Conservation (phyloP, 208 protist species). For the Angomonas ambiguus region DNA sequence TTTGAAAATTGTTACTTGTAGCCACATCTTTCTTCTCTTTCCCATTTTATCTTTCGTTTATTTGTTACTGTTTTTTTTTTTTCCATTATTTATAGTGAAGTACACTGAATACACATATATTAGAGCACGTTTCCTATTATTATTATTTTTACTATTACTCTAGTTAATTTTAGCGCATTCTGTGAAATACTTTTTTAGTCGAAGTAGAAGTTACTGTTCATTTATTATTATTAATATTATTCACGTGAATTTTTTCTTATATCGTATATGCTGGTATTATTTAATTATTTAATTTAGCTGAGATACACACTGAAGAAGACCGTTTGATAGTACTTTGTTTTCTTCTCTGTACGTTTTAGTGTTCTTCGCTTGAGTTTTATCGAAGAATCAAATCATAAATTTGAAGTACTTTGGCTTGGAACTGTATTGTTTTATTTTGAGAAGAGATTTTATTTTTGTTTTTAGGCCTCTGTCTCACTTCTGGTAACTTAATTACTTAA, state of each 20-base stretch:
- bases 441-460: background rate
- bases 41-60: background rate
- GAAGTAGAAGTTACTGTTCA: background rate
- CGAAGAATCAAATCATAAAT: background rate
- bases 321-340: background rate
- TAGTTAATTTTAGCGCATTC: background rate
- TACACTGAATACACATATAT: no score
- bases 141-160: slow-evolving; percentile 4
- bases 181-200: background rate
- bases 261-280: background rate
- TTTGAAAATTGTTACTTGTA: background rate
- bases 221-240: slow-evolving; percentile 7
- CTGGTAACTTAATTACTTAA: background rate
- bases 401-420: background rate
- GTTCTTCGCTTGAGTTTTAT: background rate
- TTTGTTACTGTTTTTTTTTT: background rate
- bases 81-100: slow-evolving; percentile 6
- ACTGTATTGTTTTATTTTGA: background rate
- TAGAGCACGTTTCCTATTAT: background rate
- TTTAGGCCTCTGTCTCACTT: background rate
- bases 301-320: no score
- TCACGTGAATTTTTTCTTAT: background rate
- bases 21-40: slow-evolving; percentile 12
- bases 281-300: no score
- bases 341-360: background rate